A percentile compares a stretch with the other conserved stretches of the same genome.
phyloP scores from a whole-genome alignment of 768 basidiomycete species.

The Xerocomellus dryophilus region DNA sequence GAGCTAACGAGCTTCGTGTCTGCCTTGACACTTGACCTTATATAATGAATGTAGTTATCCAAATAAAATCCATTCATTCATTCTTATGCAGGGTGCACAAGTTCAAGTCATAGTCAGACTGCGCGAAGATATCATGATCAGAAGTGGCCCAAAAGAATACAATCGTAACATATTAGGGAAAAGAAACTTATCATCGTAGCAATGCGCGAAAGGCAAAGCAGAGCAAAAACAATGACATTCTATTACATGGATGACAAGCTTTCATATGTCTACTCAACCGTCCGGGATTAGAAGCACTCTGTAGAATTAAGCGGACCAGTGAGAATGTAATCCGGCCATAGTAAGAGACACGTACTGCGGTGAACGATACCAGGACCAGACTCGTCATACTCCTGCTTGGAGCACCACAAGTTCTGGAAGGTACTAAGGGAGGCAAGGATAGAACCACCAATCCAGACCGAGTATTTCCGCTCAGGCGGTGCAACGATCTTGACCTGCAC shows the following conservation, averaged over 20 bases:
- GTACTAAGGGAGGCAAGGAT: constrained; percentile 87
- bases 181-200: constrained; percentile 17
- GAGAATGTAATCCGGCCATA: not conserved
- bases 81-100: too few species aligned
- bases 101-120: not conserved
- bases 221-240: constrained; percentile 23
- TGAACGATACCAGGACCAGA: constrained; percentile 76
- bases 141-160: constrained; percentile 12
- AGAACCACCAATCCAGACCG: constrained; percentile 91
- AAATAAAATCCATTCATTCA: too few species aligned
- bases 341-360: constrained; percentile 52
- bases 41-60: too few species aligned
- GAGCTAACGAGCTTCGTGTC: too few species aligned
- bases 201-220: constrained; percentile 6
- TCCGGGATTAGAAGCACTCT: constrained; percentile 28
- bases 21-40: too few species aligned
- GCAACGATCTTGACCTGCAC: constrained; percentile 83
- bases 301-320: not conserved
- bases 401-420: constrained; percentile 97
- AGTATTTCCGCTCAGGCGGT: constrained; percentile 92
- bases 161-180: constrained; percentile 21
- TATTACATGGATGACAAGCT: constrained; percentile 25
- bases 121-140: constrained; percentile 2
- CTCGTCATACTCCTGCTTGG: constrained; percentile 91
- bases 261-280: constrained; percentile 19